Conservation (phyloP, 805 yeast species). For the Isabelozyma rhagii region DNA sequence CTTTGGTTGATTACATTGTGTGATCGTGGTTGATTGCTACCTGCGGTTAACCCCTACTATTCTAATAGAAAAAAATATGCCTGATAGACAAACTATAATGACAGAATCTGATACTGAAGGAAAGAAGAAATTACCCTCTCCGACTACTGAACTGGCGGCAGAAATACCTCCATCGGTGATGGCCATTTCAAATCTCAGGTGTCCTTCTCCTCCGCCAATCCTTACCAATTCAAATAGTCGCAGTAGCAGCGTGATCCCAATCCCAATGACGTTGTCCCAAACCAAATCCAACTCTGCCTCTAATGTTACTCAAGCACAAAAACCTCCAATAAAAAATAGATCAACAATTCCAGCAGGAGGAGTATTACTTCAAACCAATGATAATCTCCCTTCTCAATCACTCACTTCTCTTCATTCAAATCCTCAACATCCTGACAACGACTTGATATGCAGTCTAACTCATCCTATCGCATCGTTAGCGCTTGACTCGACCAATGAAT, state of each 20-base stretch:
- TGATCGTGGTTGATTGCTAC: background rate
- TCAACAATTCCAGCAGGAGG: conserved; percentile 42
- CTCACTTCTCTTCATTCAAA: background rate
- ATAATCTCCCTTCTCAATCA: background rate
- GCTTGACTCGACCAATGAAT: conserved; percentile 9
- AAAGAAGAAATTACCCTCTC: conserved; percentile 1
- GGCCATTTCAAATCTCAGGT: conserved; percentile 56
- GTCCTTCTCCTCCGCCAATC: conserved; percentile 76
- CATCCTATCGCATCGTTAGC: background rate
- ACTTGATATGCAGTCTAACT: background rate
- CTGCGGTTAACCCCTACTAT: background rate
- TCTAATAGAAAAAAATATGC: background rate
- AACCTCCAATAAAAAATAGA: background rate
- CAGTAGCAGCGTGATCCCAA: background rate
- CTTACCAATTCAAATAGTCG: conserved; percentile 25
- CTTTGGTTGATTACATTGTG: background rate
- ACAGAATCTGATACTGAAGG: conserved; percentile 6
- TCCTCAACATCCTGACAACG: background rate
- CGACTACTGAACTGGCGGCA: conserved; percentile 1
- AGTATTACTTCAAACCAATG: conserved; percentile 23
- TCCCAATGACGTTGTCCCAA: background rate
- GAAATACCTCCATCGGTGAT: conserved; percentile 46
- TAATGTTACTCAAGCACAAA: background rate
- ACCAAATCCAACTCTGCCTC: background rate
- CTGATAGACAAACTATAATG: background rate